phyloP scores from a whole-genome alignment of 2,329 filamentous ascomycete genomes.

The Dothistroma septosporum region DNA sequence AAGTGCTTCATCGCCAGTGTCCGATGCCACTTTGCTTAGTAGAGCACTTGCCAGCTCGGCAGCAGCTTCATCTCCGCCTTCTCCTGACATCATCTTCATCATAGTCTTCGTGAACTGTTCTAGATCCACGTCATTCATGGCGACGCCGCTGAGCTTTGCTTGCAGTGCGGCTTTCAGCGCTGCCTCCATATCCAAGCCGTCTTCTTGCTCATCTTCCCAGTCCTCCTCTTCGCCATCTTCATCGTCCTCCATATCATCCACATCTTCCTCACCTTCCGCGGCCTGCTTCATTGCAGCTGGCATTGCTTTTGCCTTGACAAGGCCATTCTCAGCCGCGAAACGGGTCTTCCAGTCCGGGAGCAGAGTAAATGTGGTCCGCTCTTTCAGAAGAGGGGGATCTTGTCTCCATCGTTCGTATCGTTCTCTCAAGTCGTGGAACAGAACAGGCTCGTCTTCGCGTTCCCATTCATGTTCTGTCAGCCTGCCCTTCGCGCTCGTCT shows the following conservation, averaged over 20 bases:
- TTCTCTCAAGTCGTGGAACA: constrained; percentile 24
- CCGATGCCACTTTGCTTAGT: constrained; percentile 34
- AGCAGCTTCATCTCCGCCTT: constrained; percentile 41
- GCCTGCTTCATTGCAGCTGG: constrained; percentile 31
- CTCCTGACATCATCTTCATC: constrained; percentile 43
- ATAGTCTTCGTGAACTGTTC: constrained; percentile 42
- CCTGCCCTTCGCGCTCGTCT: constrained; percentile 18
- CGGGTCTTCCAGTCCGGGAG: constrained; percentile 45
- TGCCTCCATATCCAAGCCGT: constrained; percentile 11
- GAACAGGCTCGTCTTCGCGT: constrained; percentile 26
- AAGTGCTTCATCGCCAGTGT: constrained; percentile 26
- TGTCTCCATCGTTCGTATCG: constrained; percentile 7
- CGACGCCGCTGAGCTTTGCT: constrained; percentile 30
- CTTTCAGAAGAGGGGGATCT: constrained; percentile 20
- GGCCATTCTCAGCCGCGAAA: constrained; percentile 30
- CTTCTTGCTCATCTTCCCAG: constrained; percentile 21
- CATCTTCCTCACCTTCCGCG: constrained; percentile 22
- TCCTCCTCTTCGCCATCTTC: constrained; percentile 19
- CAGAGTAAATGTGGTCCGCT: constrained; percentile 37
- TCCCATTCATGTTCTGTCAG: constrained; percentile 4
- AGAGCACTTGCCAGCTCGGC: constrained; percentile 43
- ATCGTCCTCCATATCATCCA: constrained; percentile 13
- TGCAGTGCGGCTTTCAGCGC: constrained; percentile 32
- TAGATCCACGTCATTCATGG: constrained; percentile 40
- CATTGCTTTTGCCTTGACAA: constrained; percentile 23